Base-by-base conservation (phyloP, 768 basidiomycete species). In the Boletus insuetus region DNA sequence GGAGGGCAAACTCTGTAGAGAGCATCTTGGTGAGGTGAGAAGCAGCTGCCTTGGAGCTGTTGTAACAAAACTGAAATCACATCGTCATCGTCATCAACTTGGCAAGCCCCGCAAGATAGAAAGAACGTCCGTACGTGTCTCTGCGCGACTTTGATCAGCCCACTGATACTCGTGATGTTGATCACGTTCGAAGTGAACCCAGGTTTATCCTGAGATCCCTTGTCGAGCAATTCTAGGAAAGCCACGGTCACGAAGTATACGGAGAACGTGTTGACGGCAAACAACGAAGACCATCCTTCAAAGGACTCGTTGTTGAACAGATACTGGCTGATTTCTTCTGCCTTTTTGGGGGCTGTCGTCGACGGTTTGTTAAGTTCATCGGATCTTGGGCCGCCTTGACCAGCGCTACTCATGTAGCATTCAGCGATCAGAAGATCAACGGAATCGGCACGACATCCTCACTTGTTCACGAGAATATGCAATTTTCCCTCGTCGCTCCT, bases 381-480 rank as follows among this genome's bases (percentile, higher is more conserved):
- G 1, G 86, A 82, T 0, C 63, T 55, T 16, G 90, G 91, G 0
- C 90, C 91, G 7, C 74, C 70, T 71, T 91, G 86, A 2, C 90
- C 90, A 22, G 90, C 89, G 58, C 91, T 92, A 60, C 8, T 37
- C 42, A 19, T 40, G 19, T 24, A 47, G 26, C 24, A 3, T 20
- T 54, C 46, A 53, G 34, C 31, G 47, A 55, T 42, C 44, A 24
- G 13, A 41, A 41, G 44, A 57, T 46, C 37, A 26, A n/a, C 19
- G 45, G 6, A 14, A 38, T 16, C 26, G 22, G 12, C 0, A 22
- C 16, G 29, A 14, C 24, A 29, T 32, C 62, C 80, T 40, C 55
- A 92, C 90, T 92, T 92, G 75, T 93, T 93, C 35, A 92, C 82
- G 5, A 93, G 80, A 49, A 91, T 81, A 62, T 93, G 88, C 40